Evolutionary conservation across 75 land plant species (phyloP), one percentile per base, ranked within the genome.

Genomic region (Gnetum montanum): DNA sequence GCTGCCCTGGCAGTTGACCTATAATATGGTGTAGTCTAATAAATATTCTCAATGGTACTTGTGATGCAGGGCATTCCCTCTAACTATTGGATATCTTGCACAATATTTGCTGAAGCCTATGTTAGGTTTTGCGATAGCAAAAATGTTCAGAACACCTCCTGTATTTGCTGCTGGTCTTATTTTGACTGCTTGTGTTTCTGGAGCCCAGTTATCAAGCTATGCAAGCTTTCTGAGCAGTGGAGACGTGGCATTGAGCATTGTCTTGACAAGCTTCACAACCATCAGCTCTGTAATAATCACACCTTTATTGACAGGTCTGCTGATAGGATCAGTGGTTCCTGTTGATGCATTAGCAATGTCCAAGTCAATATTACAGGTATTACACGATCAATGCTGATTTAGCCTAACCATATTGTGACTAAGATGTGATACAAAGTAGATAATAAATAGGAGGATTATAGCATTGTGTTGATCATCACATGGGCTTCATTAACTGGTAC

Each of bases 301-400:
- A 4, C 95, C 98, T 40, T 51, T 93, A 23, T 61, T 93, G 27
- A 93, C 90, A 41, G 78, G 85, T 31, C 65, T 89, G 41, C 70
- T 93, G n/a, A 93, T 93, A 54, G 98, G 98, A 24, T 89, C 96
- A 43, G 98, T 93, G 46, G 96, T 93, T 40, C 98, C 96, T 43
- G 96, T 93, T 47, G 98, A 93, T 71, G 98, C 74, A 15, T 46
- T 85, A 68, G 98, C 98, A 20, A 93, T 93, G 90, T 68, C 90
- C 41, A 84, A 85, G 62, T 93, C 98, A 44, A 93, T 93, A 43
- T 66, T 93, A 33, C 98, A 93, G 90, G 98, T 82, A 66, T n/a
- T 2, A n/a, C n/a, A n/a, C n/a, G n/a, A n/a, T n/a, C n/a, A n/a
- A n/a, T n/a, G n/a, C n/a, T n/a, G n/a, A n/a, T n/a, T n/a, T n/a